Conservation (phyloP, 495 filamentous ascomycete genomes). For the Articulospora tetracladia region DNA sequence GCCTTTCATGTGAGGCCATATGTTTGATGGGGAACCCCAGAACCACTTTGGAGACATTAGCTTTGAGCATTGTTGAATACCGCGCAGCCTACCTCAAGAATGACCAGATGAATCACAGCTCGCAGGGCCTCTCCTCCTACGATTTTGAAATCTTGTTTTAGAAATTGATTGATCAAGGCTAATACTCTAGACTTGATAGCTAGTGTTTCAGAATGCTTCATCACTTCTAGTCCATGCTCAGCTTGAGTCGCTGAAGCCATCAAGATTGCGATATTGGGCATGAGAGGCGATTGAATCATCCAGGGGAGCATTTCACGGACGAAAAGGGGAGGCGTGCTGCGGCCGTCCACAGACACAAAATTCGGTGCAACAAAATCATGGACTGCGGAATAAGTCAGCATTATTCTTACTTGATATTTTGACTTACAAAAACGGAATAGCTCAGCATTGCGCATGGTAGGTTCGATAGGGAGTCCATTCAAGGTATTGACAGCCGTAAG, state of each 20-base stretch:
- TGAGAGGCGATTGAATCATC: conserved; percentile 28
- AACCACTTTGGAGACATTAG: conserved; percentile 22
- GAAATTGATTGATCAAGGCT: conserved; percentile 20
- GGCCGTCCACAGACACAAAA: conserved; percentile 25
- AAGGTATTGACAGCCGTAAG: conserved; percentile 21
- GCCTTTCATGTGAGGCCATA: conserved; percentile 24
- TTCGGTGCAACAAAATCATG: conserved; percentile 24
- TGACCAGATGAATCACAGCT: conserved; percentile 23
- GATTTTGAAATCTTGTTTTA: conserved; percentile 15
- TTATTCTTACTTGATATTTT: not conserved
- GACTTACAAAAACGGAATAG: conserved; percentile 25
- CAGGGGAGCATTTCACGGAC: conserved; percentile 22
- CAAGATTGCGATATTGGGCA: conserved; percentile 26
- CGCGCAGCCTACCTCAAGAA: conserved; percentile 20
- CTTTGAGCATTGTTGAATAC: not conserved
- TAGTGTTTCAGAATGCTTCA: conserved; percentile 14
- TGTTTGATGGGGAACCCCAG: conserved; percentile 20
- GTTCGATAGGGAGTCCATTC: conserved; percentile 13
- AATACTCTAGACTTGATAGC: conserved; percentile 19
- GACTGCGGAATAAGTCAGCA: conserved; percentile 3
- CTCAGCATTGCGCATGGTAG: conserved; percentile 21
- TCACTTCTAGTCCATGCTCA: conserved; percentile 5
- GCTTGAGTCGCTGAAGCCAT: conserved; percentile 25
- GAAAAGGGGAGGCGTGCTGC: conserved; percentile 14
- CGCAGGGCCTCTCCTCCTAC: conserved; percentile 20